phyloP scores from a whole-genome alignment of 2,329 filamentous ascomycete species.

The Cadophora sp. region DNA sequence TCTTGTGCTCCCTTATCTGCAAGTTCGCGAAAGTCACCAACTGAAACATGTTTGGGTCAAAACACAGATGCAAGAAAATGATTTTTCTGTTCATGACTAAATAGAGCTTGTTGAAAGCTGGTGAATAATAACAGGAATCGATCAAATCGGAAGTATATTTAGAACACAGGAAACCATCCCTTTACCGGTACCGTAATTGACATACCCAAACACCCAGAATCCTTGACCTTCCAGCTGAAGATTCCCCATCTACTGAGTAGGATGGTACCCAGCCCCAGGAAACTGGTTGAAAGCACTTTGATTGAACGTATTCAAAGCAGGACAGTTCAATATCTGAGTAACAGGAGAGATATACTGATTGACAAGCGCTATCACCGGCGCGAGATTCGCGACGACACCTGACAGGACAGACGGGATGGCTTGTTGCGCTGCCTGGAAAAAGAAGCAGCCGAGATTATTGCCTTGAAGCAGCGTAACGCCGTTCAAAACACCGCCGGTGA shows the following conservation, averaged over 20 bases:
- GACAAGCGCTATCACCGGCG: constrained; percentile 8
- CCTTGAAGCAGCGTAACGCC: constrained; percentile 51
- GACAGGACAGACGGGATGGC: constrained; percentile 10
- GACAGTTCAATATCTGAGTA: constrained; percentile 19
- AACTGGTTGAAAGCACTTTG: constrained; percentile 27
- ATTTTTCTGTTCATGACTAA: no score
- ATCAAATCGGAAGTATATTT: no score
- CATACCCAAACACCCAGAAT: no score
- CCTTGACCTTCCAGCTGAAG: no score
- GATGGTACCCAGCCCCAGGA: constrained; percentile 28
- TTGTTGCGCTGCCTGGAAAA: constrained; percentile 25
- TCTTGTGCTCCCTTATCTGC: no score
- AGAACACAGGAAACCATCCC: no score
- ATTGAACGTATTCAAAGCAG: constrained; percentile 25
- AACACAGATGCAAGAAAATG: no score
- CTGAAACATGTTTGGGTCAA: no score
- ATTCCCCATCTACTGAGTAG: neutral
- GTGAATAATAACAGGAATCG: no score
- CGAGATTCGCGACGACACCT: constrained; percentile 13
- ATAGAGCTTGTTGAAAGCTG: neutral
- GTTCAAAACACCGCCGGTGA: constrained; percentile 53
- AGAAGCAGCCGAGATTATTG: constrained; percentile 56
- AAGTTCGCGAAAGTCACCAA: no score
- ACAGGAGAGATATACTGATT: constrained; percentile 18
- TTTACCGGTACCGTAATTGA: no score